Evolutionary conservation across 352 stramenopile genomes (phyloP), one percentile per base, ranked within the genome.

Genomic region (Globisporangium camurandrum): DNA sequence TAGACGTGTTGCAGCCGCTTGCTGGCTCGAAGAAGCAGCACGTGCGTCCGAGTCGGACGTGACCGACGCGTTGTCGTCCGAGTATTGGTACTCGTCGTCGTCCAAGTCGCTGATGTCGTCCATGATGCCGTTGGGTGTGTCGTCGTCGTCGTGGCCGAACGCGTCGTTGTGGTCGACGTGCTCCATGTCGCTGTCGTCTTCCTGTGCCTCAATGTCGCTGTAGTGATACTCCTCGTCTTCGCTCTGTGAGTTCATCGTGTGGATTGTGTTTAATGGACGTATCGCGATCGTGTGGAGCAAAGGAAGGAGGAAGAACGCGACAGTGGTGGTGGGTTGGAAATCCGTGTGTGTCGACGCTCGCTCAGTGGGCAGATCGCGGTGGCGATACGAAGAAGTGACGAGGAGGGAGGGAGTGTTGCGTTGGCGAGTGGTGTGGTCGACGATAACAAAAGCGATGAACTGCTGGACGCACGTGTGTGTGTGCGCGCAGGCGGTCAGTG

Each of bases 211-310:
- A 59, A 87, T 53, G 56, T 92, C 77, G 56, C 78, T 89, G 66
- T 89, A 89, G 61, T 88, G 78, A 54, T 92, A 89, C 51, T 92
- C 77, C 41, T 83, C 71, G 49, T 91, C 80, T 28, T 52, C 47
- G 41, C 44, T 57, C 17, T 39, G 31, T 7, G 42, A 34, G 46
- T 43, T 59, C 53, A 59, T 59, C n/a, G 23, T 41, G 16, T 28
- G 28, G 19, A 50, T 16, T 26, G 20, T 54, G 38, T 37, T 43
- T 16, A 34, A 4, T 2, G 43, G n/a, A n/a, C n/a, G n/a, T n/a
- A n/a, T n/a, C n/a, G n/a, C n/a, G n/a, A n/a, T n/a, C n/a, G n/a
- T n/a, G n/a, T n/a, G n/a, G n/a, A n/a, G n/a, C n/a, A n/a, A n/a
- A n/a, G n/a, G n/a, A 46, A 16, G 20, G 12, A 12, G 16, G 10